These are phyloP conservation scores for Fusarium sp. DNA, from an alignment of 2,329 filamentous ascomycete genomes.

Conservation along the genomic window DNA sequence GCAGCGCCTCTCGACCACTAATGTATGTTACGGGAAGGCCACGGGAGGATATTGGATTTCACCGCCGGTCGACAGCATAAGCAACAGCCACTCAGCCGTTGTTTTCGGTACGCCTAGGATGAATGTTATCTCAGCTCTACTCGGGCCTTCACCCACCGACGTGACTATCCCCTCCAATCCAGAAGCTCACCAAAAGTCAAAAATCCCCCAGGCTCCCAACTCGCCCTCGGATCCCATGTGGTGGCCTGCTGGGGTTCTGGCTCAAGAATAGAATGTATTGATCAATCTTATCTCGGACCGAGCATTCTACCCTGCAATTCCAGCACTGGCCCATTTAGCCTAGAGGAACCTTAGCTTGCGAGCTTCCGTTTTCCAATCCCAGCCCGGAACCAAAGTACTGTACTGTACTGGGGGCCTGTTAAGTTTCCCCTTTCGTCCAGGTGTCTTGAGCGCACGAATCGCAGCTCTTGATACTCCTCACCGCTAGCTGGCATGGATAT, in stretches of 20 bases:
- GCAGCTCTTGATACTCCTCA: conserved; percentile 13
- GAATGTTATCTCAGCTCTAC: neutral
- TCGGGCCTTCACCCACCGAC: conserved; percentile 6
- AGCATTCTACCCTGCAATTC: conserved; percentile 19
- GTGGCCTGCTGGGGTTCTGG: conserved; percentile 15
- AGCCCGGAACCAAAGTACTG: neutral
- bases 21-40: conserved; percentile 5
- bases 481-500: conserved; percentile 36
- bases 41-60: conserved; percentile 20
- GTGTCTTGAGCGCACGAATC: conserved; percentile 30
- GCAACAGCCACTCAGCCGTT: neutral
- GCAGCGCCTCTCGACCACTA: conserved; percentile 19
- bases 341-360: conserved; percentile 17
- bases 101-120: neutral
- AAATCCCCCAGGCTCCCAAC: neutral
- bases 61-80: conserved; percentile 30
- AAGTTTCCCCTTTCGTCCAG: conserved; percentile 32
- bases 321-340: conserved; percentile 25
- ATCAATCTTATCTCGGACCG: conserved; percentile 17
- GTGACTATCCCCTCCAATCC: conserved; percentile 20
- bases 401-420: neutral
- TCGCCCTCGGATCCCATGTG: neutral
- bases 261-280: neutral
- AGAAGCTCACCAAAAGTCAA: conserved; percentile 5
- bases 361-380: conserved; percentile 2